These are phyloP conservation scores for Platanus orientalis DNA, from an alignment of 164 flowering plant genomes.

Conservation along the genomic window DNA sequence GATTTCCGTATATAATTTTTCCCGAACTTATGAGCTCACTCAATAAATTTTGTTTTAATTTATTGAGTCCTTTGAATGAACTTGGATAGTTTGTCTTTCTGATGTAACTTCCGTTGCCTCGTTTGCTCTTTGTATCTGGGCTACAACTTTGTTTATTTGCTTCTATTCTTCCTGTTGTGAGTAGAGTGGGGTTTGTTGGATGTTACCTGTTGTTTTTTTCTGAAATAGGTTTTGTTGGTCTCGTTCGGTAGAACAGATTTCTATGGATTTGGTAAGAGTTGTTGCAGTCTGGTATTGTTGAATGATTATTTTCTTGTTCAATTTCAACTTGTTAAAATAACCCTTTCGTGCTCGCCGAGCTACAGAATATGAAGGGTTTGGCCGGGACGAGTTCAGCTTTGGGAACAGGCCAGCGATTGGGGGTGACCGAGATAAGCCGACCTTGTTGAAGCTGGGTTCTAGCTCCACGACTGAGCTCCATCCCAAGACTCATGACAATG, in stretches of 20 bases:
- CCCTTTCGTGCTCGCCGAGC: background rate
- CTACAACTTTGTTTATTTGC: no score
- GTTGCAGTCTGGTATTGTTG: background rate
- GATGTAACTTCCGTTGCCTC: slow-evolving; percentile 17
- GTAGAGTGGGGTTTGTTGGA: no score
- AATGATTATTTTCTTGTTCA: background rate
- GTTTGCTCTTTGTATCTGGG: slow-evolving; percentile 10
- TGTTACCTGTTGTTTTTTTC: no score
- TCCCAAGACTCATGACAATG: slow-evolving; percentile 38
- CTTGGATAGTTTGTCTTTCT: slow-evolving; percentile 6
- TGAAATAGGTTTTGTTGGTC: no score
- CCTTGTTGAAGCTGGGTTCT: slow-evolving; percentile 61
- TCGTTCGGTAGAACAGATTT: no score
- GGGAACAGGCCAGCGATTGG: slow-evolving; percentile 62
- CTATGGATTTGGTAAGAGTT: no score
- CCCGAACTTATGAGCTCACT: no score
- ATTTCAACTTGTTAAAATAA: slow-evolving; percentile 1
- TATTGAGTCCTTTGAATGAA: no score
- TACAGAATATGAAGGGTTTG: slow-evolving; percentile 58
- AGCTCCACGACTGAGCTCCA: slow-evolving; percentile 76
- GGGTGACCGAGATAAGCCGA: no score
- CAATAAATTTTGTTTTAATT: no score
- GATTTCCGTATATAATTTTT: no score
- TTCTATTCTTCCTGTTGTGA: background rate
- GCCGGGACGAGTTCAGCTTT: slow-evolving; percentile 73